Evolutionary conservation across 2,329 filamentous ascomycete species (phyloP).

Genomic region (Emmonsiellopsis sp.): DNA sequence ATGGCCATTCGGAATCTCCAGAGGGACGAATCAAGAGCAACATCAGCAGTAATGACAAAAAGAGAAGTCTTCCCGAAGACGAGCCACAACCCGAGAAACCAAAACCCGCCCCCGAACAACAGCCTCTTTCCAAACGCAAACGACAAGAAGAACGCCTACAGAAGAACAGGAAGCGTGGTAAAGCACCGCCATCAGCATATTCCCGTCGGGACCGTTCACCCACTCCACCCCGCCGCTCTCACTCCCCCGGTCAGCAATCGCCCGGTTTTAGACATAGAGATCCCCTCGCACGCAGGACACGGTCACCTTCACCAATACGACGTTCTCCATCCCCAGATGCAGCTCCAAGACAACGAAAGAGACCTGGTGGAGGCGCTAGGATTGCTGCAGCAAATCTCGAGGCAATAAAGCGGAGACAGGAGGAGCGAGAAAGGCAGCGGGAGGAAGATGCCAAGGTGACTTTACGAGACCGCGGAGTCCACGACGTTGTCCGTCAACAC

Average conservation of each 20-base stretch:
- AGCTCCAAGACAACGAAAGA: constrained; percentile 34
- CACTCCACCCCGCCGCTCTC: constrained; percentile 14
- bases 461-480: constrained; percentile 49
- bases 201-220: constrained; percentile 29
- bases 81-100: constrained; percentile 16
- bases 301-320: constrained; percentile 33
- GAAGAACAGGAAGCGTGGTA: constrained; percentile 26
- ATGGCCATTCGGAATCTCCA: background rate
- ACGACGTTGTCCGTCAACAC: constrained; percentile 83
- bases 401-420: constrained; percentile 33
- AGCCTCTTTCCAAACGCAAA: constrained; percentile 27
- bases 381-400: constrained; percentile 30
- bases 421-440: constrained; percentile 35
- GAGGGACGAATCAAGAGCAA: background rate
- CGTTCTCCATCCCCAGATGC: constrained; percentile 34
- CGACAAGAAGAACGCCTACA: constrained; percentile 32
- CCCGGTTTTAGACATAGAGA: constrained; percentile 18
- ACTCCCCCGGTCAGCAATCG: constrained; percentile 10
- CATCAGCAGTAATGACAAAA: constrained; percentile 15
- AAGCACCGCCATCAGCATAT: constrained; percentile 31
- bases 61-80: constrained; percentile 21
- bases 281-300: constrained; percentile 15
- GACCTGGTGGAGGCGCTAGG: constrained; percentile 38
- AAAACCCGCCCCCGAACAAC: constrained; percentile 15
- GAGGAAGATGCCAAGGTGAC: constrained; percentile 28